Conservation (phyloP, 1,139 yeast genomes). For the Geotrichum bryndzae region DNA sequence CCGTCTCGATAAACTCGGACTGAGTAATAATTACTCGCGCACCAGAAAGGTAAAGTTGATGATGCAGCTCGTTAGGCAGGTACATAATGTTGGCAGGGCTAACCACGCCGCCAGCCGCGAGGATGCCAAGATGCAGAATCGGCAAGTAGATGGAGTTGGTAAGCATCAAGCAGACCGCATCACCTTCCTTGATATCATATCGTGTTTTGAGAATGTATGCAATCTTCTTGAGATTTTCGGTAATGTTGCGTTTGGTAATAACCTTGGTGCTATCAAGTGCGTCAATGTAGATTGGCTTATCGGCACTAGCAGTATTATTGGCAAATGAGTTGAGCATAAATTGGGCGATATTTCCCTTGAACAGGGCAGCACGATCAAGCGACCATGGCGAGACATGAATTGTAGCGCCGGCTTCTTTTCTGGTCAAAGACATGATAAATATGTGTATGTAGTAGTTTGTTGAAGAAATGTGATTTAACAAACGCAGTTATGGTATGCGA, state of each 20-base stretch:
- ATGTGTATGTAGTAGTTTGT: too few species aligned
- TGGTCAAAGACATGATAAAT: background rate
- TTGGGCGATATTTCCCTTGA: slow-evolving; percentile 16
- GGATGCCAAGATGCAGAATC: slow-evolving; percentile 31
- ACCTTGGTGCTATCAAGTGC: slow-evolving; percentile 8
- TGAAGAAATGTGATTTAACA: background rate
- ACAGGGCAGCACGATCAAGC: background rate
- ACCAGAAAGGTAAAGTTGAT: slow-evolving; percentile 32
- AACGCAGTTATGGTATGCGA: too few species aligned
- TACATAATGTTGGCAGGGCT: slow-evolving; percentile 38
- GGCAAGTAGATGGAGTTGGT: slow-evolving; percentile 32
- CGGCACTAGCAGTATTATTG: background rate
- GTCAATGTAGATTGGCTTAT: slow-evolving; percentile 15
- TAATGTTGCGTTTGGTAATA: slow-evolving; percentile 24
- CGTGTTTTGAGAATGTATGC: slow-evolving; percentile 25
- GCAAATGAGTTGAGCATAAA: slow-evolving; percentile 10
- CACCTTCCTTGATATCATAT: slow-evolving; percentile 27
- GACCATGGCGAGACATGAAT: slow-evolving; percentile 17
- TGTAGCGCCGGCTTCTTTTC: slow-evolving; percentile 7
- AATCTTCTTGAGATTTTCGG: slow-evolving; percentile 22
- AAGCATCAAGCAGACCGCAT: slow-evolving; percentile 33
- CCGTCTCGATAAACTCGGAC: slow-evolving; percentile 24
- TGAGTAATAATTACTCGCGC: slow-evolving; percentile 30
- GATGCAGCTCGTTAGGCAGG: slow-evolving; percentile 33
- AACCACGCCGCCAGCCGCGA: slow-evolving; percentile 34